Evolutionary conservation across 768 basidiomycete species (phyloP).

Genomic region (Paxillus ammoniavirescens): DNA sequence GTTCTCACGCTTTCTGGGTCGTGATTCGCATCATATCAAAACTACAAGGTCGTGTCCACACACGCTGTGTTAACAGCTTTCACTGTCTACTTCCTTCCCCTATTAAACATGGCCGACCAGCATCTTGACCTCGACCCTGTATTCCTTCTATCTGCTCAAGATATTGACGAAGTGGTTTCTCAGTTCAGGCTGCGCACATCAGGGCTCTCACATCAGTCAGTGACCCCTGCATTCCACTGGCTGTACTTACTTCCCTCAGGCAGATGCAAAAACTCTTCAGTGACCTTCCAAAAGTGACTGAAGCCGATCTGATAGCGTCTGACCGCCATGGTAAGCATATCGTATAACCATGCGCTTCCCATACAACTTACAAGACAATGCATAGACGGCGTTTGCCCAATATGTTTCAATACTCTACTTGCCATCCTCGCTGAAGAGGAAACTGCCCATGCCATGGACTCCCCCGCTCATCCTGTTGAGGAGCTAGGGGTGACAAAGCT

Average conservation of each 20-base stretch:
- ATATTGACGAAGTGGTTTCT: constrained; percentile 30
- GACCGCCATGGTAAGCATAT: constrained; percentile 44
- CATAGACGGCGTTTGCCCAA: constrained; percentile 69
- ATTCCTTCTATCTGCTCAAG: constrained; percentile 20
- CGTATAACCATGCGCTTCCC: neutral
- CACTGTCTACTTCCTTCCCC: neutral
- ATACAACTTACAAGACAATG: neutral
- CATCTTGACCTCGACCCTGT: constrained; percentile 6
- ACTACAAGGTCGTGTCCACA: neutral
- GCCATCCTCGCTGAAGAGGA: constrained; percentile 75
- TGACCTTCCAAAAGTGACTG: constrained; percentile 49
- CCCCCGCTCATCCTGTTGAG: constrained; percentile 70
- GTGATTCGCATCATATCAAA: neutral
- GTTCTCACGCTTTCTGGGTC: constrained; percentile 26
- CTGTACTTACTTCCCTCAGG: constrained; percentile 20
- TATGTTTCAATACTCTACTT: constrained; percentile 70
- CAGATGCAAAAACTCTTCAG: constrained; percentile 40
- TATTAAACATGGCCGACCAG: constrained; percentile 22
- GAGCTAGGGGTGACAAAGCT: constrained; percentile 70
- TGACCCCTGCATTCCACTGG: neutral
- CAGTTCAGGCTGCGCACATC: constrained; percentile 27
- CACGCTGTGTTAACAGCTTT: neutral
- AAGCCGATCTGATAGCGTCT: constrained; percentile 45
- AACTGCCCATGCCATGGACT: constrained; percentile 70
- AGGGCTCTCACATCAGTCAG: constrained; percentile 28